Evolutionary conservation across 2,329 filamentous ascomycete genomes (phyloP), one percentile per base, ranked within the genome.

Genomic region (Lasiodiplodia gonubiensis): DNA sequence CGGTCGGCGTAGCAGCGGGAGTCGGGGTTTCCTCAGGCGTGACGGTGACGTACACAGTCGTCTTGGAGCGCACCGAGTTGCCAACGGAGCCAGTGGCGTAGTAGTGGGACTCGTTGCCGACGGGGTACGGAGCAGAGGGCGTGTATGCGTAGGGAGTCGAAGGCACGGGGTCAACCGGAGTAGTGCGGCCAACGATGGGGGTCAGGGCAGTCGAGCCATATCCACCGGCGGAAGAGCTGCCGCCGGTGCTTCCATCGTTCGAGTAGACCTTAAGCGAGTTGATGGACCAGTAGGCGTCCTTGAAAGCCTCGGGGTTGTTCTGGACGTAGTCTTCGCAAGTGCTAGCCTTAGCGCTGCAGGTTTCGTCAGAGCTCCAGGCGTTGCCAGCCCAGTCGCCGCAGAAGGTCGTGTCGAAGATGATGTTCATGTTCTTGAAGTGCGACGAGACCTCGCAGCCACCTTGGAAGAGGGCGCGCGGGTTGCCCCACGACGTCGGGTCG

Each of bases 301-400:
- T 75, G 77, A 95, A 97, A 14, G 85, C 91, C 10, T 79, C 74
- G 0, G 93, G 91, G 78, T 94, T 91, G 71, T 85, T 82, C 66
- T 84, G 83, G 25, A 97, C 93, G 76, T 88, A 97, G 27, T 88
- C 86, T 33, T 89, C 76, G 82, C 94, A 97, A 0, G 88, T 89
- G 48, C 79, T 69, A 0, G 88, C 91, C 71, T 87, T 82, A 49
- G 84, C 79, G 1, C 84, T 80, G 77, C 91, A 94, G 52, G 85
- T 84, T 11, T 37, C 14, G 27, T 67, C 66, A 68, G 89, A 84
- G 37, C 77, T 74, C 90, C 91, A 97, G 39, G 89, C 87, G 51
- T 81, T 76, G 27, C 92, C 92, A 8, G 93, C 93, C 93, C 93
- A 97, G 74, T 90, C 87, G 23, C 94, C 94, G 78, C 94, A 97